Evolutionary conservation across 2,329 filamentous ascomycete species (phyloP), one percentile per base, ranked within the genome.

Genomic region (Xylaria sp.): DNA sequence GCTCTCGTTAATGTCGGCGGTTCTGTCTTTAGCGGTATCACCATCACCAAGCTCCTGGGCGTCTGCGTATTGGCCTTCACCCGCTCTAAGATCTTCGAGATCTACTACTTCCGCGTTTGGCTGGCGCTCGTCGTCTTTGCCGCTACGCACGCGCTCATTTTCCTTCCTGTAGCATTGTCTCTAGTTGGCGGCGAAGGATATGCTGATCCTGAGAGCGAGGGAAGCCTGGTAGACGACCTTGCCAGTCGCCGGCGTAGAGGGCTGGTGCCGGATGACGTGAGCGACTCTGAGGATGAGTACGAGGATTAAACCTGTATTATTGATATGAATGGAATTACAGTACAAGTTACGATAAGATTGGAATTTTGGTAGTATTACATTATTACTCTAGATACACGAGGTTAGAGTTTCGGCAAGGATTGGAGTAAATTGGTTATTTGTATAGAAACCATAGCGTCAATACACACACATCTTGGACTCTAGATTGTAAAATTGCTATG

Each of bases 81-180:
- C 7, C 86, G 93, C 60, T 97, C 93, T 80, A 99, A 98, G 88
- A 99, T 99, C 77, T 99, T 99, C 76, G 97, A 99, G 83, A 93
- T 99, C 66, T 99, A 99, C 82, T 99, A 99, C 81, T 99, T 99
- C 86, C 88, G 96, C 51, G 92, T 99, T 51, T 99, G 96, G 96
- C 84, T 97, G 20, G 92, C 94, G 6, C 87, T 99, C 63, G 94
- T 99, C 11, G 79, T 97, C 10, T 95, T 97, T 79, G 97, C 94
- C 2, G 93, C 93, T 7, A 86, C 90, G 10, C 96, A 99, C 79
- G 93, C 96, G 0, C 84, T 99, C 57, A 87, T 99, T 7, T 97
- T 98, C 79, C 83, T 99, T 74, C 96, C 96, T 0, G 96, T 98
- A 0, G 91, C 92, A 1, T 84, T 99, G 72, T 97, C 93, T 77